Conservation (phyloP, 139 green algal genomes). For the Coelastrella sp. region DNA sequence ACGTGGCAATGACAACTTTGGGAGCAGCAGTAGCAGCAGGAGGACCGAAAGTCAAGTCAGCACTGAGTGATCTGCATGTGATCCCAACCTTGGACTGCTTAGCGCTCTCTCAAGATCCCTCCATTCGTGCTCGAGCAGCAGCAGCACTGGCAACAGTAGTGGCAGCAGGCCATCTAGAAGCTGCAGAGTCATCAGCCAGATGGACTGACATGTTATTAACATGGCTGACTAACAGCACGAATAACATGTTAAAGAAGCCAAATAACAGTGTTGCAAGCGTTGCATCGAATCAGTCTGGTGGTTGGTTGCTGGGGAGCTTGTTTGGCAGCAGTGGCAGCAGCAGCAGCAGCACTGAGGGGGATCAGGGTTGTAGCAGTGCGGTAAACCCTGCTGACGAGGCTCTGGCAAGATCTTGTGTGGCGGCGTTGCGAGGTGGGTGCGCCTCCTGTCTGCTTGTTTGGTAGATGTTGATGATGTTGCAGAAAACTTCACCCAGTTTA, state of each 20-base stretch:
- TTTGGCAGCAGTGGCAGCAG: constrained; percentile 5
- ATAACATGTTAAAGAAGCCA: not conserved
- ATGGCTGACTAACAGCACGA: constrained; percentile 35
- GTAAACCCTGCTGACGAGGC: not conserved
- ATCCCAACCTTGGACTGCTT: constrained; percentile 53
- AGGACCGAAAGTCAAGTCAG: constrained; percentile 12
- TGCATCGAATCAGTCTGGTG: not conserved
- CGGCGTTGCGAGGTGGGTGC: constrained; percentile 11
- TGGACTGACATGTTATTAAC: constrained; percentile 43
- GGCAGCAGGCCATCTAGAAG: constrained; percentile 15
- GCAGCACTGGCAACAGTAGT: constrained; percentile 44
- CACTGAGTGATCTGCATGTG: constrained; percentile 46
- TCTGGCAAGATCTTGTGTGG: constrained; percentile 8
- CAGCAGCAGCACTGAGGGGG: constrained; percentile 1
- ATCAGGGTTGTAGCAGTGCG: not conserved
- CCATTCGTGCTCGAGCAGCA: constrained; percentile 32
- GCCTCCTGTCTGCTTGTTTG: too few species aligned
- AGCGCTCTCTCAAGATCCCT: constrained; percentile 20
- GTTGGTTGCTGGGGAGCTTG: not conserved
- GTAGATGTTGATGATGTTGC: too few species aligned
- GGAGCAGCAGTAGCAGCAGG: constrained; percentile 24
- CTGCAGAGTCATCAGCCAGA: not conserved
- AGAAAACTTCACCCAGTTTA: too few species aligned
- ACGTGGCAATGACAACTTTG: constrained; percentile 54
- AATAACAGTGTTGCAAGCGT: not conserved